Evolutionary conservation across 768 basidiomycete genomes (phyloP), one percentile per base, ranked within the genome.

Genomic region (Crepidotus variabilis): DNA sequence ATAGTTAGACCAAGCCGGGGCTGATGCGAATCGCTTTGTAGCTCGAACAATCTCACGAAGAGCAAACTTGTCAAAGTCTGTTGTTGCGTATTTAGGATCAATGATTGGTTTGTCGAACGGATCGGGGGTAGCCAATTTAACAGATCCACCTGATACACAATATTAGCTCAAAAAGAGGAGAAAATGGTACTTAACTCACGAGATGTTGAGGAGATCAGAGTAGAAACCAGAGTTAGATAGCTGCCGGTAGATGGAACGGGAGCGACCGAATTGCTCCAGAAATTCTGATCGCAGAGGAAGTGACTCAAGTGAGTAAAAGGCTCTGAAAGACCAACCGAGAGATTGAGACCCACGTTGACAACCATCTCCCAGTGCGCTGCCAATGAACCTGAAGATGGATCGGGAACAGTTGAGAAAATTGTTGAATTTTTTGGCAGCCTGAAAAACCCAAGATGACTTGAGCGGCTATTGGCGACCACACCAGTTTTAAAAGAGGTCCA

Each of bases 61-160:
- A 0, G 66, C 64, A 22, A 65, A 60, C 6, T 69, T 64, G 55
- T 75, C 76, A 45, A 71, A 68, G 2, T 54, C 47, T 3, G 68
- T 67, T 28, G 55, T 65, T 75, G 39, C 74, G 74, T 4, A n/a
- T n/a, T n/a, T n/a, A n/a, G 82, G 79, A 61, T 86, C 73, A 63
- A 86, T 81, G 34, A 71, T 55, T 0, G 84, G 82, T 22, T 67
- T 48, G 33, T 67, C 70, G 65, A 83, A 82, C 7, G 81, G 72
- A 60, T 76, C 67, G 24, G 68, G 72, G 11, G 79, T 76, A 45
- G 68, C 73, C 47, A 83, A 56, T 10, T 64, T 70, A 11, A 75
- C 56, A 13, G 64, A 64, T n/a, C 76, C 76, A 49, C 73, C 75
- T 76, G 46, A n/a, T 9, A 24, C 13, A 33, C 13, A 8, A 50